Base-by-base conservation (phyloP, 345 rosid species). In the Citrus trifoliata region DNA sequence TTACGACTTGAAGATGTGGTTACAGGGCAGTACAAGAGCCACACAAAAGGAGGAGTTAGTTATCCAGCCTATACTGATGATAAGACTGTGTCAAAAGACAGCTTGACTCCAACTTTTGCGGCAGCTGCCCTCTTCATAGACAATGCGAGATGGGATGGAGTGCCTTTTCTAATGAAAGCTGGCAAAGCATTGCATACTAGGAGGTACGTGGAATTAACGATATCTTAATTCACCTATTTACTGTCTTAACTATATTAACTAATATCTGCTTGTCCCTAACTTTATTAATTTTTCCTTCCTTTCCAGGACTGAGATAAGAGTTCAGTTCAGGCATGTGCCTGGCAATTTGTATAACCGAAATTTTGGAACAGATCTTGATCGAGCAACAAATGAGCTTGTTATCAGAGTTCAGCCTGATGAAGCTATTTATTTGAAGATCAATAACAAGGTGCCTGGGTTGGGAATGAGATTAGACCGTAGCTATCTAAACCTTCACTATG, bases 131-230 rank as follows among this genome's bases (percentile, higher is more conserved):
- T 96, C 67, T 96, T 96, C 85, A 93, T 96, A 19, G 90, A 96
- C 78, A 96, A 96, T 62, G 98, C 99, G 6, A 91, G 99, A 90
- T 96, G 99, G 99, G 98, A 93, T 55, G 99, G 99, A 3, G 99
- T 96, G 59, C 99, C 99, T 58, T 96, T 96, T 83, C 87, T 96
- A 48, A 91, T 96, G 98, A 94, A 93, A 91, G 98, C 98, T 24
- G 99, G 99, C 33, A 96, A 96, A 84, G 99, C 98, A 70, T 85
- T 96, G 71, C 97, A 96, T 73, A 89, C 86, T 72, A 91, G 87
- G 81, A 86, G 95, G 99, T 93, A 79, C 24, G 60, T 21, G 65
- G 73, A 75, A 71, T 78, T 64, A 13, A 25, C 33, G 69, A 38
- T 38, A 60, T 68, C 67, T 73, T 53, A 10, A n/a, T 79, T 46